Evolutionary conservation across 2,329 filamentous ascomycete species (phyloP).

Genomic region (Colletotrichum destructivum): DNA sequence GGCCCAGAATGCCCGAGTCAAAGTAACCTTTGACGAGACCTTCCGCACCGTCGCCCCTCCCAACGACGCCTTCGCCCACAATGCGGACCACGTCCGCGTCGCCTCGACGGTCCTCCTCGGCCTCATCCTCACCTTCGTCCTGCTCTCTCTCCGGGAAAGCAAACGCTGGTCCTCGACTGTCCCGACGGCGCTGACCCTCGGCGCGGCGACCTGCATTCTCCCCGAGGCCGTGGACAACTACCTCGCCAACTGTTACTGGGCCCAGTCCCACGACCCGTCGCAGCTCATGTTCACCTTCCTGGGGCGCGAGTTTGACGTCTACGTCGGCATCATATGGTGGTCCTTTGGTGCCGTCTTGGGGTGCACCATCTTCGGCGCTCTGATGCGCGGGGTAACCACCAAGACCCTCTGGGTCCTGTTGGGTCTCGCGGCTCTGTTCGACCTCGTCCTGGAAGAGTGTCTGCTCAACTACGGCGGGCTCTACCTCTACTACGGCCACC

Average conservation of each 20-base stretch:
- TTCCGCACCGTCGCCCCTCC: constrained; percentile 4
- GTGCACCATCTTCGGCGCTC: constrained; percentile 16
- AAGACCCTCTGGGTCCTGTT: not conserved
- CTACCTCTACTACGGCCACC: constrained; percentile 27
- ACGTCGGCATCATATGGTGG: constrained; percentile 33
- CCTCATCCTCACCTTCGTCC: constrained; percentile 10
- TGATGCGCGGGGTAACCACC: constrained; percentile 1
- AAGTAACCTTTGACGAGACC: not conserved
- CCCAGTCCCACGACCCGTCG: constrained; percentile 16
- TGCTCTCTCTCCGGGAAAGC: constrained; percentile 6
- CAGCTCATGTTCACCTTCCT: constrained; percentile 18
- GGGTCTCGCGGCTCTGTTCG: not conserved
- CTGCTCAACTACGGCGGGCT: constrained; percentile 23
- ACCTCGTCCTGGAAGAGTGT: constrained; percentile 28
- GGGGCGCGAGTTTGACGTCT: constrained; percentile 16
- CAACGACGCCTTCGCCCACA: constrained; percentile 8
- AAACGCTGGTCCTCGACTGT: constrained; percentile 11
- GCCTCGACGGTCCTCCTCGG: constrained; percentile 10
- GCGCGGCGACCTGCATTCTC: constrained; percentile 1
- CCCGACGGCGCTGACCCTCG: constrained; percentile 2
- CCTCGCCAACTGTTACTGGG: constrained; percentile 20
- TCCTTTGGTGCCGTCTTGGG: constrained; percentile 22
- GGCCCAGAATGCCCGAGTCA: not conserved
- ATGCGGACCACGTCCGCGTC: constrained; percentile 1
- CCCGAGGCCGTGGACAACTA: constrained; percentile 17